Evolutionary conservation across 371 early-diverging fungal genomes (phyloP).

Genomic region (Mucor ambiguus): DNA sequence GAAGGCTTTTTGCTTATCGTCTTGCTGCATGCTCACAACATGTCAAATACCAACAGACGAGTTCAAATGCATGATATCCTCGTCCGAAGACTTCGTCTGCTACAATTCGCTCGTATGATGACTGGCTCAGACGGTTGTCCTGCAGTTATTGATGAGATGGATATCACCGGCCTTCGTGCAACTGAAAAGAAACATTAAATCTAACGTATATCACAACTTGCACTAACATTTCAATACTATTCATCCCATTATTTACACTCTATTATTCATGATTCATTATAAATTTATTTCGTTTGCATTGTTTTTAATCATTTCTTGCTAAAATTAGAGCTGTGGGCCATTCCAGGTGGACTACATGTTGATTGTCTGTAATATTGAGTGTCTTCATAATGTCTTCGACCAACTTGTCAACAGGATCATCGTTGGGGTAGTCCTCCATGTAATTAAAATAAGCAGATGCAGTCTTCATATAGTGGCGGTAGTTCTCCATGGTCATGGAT

Average conservation of each 20-base stretch:
- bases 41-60: constrained; percentile 17
- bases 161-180: background rate
- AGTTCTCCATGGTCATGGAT: constrained; percentile 37
- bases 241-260: background rate
- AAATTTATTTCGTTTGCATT: background rate
- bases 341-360: constrained; percentile 11
- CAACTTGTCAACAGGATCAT: constrained; percentile 19
- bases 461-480: constrained; percentile 55
- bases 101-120: constrained; percentile 5
- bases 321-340: constrained; percentile 30
- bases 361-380: constrained; percentile 4
- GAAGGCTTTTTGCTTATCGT: constrained; percentile 31
- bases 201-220: background rate
- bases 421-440: constrained; percentile 16
- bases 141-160: background rate
- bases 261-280: background rate
- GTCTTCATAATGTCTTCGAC: background rate
- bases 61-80: constrained; percentile 22
- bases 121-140: background rate
- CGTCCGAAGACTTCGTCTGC: constrained; percentile 13
- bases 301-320: constrained; percentile 9
- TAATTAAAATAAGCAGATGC: constrained; percentile 59
- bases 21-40: constrained; percentile 26
- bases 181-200: background rate
- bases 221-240: background rate